Evolutionary conservation across 169 alveolate genomes (phyloP), one percentile per base, ranked within the genome.

Genomic region (Plasmodium adleri): DNA sequence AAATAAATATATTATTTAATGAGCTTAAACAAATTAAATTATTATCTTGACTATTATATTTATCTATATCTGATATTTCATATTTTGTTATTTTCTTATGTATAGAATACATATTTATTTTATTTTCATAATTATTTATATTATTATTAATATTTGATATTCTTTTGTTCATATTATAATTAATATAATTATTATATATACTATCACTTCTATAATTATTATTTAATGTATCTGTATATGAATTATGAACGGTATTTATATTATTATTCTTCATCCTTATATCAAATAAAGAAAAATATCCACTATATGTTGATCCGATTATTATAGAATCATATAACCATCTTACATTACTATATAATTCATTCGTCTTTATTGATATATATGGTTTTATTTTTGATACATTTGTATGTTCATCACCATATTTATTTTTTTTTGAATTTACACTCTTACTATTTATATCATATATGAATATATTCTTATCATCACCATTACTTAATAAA

Each of bases 41-140:
- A 39, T 76, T 76, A 45, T 76, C 88, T 7, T 76, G 67, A 70
- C 10, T 76, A 22, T 76, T 76, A 56, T 76, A 76, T 26, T 76
- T 76, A 50, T 76, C 88, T 1, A 76, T 76, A 15, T 76, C 88
- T 8, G 88, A 76, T n/a, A 76, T 76, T 76, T 76, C 88, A 47
- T 76, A 76, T 32, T 76, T 76, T n/a, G 88, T 63, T 50, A 76
- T 63, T 63, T 76, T 76, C 39, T 76, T 76, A 32, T 76, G 88
- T 0, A 76, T 60, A 5, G 88, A 76, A 43, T 76, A 24, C 5
- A 76, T 56, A 50, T 76, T 17, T 7, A 76, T 76, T 26, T 24
- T 10, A 20, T 58, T n/a, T 32, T 32, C 45, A 32, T 32, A 32
- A 32, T 32, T 32, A 32, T 8, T 32, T 32, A 32, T 32, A 32